Conservation (phyloP, 2,329 filamentous ascomycete species). For the Ophiostoma ulmi region DNA sequence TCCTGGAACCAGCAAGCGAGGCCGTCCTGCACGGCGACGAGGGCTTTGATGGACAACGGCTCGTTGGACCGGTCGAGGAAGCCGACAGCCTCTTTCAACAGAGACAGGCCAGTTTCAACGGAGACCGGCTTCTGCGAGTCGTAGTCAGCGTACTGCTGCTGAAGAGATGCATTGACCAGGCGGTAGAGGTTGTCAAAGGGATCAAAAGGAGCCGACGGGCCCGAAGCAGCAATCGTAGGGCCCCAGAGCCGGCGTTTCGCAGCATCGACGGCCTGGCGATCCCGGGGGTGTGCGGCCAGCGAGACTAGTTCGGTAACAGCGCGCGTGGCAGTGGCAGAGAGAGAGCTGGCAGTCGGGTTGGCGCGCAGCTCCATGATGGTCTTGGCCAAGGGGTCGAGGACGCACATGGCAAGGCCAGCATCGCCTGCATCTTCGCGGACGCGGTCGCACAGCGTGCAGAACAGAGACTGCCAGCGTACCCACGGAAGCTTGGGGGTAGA, state of each 20-base stretch:
- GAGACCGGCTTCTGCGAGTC: constrained; percentile 31
- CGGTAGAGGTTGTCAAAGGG: constrained; percentile 64
- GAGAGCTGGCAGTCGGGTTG: constrained; percentile 24
- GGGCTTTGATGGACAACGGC: constrained; percentile 49
- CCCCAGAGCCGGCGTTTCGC: constrained; percentile 64
- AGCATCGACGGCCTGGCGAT: constrained; percentile 59
- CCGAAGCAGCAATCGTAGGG: constrained; percentile 39
- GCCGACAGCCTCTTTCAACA: constrained; percentile 50
- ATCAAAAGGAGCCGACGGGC: constrained; percentile 46
- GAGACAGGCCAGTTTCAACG: constrained; percentile 36
- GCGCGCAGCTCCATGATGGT: constrained; percentile 40
- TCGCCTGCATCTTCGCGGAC: constrained; percentile 62
- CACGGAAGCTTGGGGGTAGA: constrained; percentile 46
- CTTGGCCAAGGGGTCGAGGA: constrained; percentile 67
- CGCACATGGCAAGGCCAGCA: constrained; percentile 57
- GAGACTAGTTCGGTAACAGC: constrained; percentile 43
- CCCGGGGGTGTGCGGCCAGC: constrained; percentile 51
- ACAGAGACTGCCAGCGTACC: constrained; percentile 49
- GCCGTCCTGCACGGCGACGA: constrained; percentile 58
- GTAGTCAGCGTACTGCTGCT: constrained; percentile 45
- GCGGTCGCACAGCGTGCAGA: constrained; percentile 51
- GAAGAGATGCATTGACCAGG: constrained; percentile 50
- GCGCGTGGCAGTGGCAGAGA: constrained; percentile 33
- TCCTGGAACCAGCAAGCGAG: constrained; percentile 62
- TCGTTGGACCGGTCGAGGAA: constrained; percentile 49